Base-by-base conservation (phyloP, 2,329 filamentous ascomycete species). In the Pyrenochaeta sp. region DNA sequence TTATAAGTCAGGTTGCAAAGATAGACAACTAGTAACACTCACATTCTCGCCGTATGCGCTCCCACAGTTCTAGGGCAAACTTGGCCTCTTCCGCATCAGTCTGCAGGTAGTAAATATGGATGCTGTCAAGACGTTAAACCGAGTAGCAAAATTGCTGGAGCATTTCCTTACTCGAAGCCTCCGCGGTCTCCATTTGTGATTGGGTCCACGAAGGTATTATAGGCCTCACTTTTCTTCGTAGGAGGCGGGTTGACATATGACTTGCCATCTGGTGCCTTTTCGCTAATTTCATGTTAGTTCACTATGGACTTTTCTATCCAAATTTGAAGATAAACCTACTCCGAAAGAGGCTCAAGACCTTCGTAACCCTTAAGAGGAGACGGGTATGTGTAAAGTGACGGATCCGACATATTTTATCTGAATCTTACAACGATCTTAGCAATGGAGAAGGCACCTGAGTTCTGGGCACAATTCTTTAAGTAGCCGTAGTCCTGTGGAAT, bases 71-170 rank as follows among this genome's bases (percentile, higher is more conserved):
- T 19, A 73, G 78, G 0, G 90, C 90, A 63, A 87, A 93, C 23
- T 81, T 75, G 0, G 71, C 68, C 63, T 95, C 88, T 5, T 77
- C 73, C 1, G 79, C 67, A 48, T 86, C 86, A 30, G 75, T 78
- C 62, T 83, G 71, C 19, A 85, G 82, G 70, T 90, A 89, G 73
- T 96, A 96, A 59, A 96, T 85, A 70, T 96, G 91, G 11, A 95
- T 73, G 35, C 66, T 69, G 18, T 13, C 7, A 13, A 19, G 4
- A 7, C n/a, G 18, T 51, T 27, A 56, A 26, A 18, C 6, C 22
- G 7, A n/a, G 3, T 5, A 0, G 10, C 5, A 14, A 20, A 9
- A 1, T 15, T 20, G 3, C 9, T 27, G 6, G 5, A 2, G 2
- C 7, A n/a, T 11, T 3, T 28, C 20, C 54, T 19, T 48, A 67